phyloP scores from a whole-genome alignment of 768 basidiomycete genomes.

The Dendrothele bispora region DNA sequence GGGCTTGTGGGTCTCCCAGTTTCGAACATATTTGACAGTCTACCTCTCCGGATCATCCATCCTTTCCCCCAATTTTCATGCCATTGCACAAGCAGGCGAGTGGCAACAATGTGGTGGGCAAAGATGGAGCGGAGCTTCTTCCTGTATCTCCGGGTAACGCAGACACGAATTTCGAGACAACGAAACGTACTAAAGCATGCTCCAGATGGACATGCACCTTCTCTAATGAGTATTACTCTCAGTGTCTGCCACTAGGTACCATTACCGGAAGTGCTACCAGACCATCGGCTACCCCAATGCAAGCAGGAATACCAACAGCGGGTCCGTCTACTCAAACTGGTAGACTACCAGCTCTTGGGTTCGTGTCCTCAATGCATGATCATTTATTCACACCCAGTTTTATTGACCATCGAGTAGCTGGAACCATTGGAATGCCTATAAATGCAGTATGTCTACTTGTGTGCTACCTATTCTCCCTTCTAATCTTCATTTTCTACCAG shows the following conservation, averaged over 20 bases:
- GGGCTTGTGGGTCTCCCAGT: too few relatives aligned
- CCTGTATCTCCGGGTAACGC: conserved; percentile 28
- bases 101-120: conserved; percentile 36
- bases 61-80: too few relatives aligned
- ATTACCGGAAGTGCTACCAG: conserved; percentile 15
- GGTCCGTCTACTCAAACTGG: conserved; percentile 41
- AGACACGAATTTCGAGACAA: neutral
- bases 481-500: conserved; percentile 19
- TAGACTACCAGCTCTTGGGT: conserved; percentile 49
- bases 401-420: conserved; percentile 29
- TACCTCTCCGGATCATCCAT: too few relatives aligned
- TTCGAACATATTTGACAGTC: too few relatives aligned
- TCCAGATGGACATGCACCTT: conserved; percentile 33
- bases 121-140: conserved; percentile 33
- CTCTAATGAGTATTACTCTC: conserved; percentile 36
- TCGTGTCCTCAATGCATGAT: neutral
- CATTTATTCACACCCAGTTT: conserved; percentile 1
- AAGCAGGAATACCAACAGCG: conserved; percentile 37
- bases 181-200: neutral
- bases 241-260: conserved; percentile 28
- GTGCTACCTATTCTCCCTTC: neutral
- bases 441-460: conserved; percentile 28
- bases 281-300: conserved; percentile 26
- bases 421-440: conserved; percentile 56
- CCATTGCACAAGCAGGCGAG: too few relatives aligned